Evolutionary conservation across 2,329 filamentous ascomycete species (phyloP).

Genomic region (Zymoseptoria brevis): DNA sequence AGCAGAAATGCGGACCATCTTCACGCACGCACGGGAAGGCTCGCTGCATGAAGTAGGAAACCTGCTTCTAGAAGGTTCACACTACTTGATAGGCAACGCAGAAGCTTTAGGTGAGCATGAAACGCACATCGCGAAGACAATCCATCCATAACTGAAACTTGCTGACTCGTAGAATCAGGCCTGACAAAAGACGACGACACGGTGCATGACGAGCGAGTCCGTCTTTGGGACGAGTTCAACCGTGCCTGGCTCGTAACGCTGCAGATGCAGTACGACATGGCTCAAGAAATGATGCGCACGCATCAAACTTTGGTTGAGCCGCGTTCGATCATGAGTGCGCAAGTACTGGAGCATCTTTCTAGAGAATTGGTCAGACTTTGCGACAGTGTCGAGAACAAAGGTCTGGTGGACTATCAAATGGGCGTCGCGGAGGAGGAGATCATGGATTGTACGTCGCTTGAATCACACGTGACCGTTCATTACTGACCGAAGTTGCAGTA

Average conservation of each 20-base stretch:
- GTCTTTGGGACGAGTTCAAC: conserved; percentile 92
- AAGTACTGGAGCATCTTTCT: conserved; percentile 68
- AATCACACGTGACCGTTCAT: neutral
- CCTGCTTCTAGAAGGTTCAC: conserved; percentile 54
- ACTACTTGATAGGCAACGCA: conserved; percentile 59
- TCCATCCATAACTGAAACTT: neutral
- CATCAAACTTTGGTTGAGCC: conserved; percentile 48
- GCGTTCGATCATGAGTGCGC: conserved; percentile 58
- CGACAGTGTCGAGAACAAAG: conserved; percentile 79
- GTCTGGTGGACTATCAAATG: conserved; percentile 95
- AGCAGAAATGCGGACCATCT: conserved; percentile 52
- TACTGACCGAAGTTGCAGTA: conserved; percentile 12
- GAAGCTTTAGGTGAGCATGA: conserved; percentile 54
- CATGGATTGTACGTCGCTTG: conserved; percentile 59
- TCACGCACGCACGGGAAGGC: conserved; percentile 60
- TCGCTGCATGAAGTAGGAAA: conserved; percentile 52
- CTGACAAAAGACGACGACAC: conserved; percentile 75
- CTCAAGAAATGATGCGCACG: conserved; percentile 50
- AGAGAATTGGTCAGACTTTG: conserved; percentile 74
- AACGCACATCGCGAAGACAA: conserved; percentile 2
- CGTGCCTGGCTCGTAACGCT: conserved; percentile 78
- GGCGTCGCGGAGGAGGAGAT: conserved; percentile 95
- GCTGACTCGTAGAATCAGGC: conserved; percentile 45
- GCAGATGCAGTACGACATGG: conserved; percentile 74
- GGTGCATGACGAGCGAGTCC: conserved; percentile 66